Evolutionary conservation across 2,329 filamentous ascomycete species (phyloP), one percentile per base, ranked within the genome.

Genomic region (Thelonectria rubi): DNA sequence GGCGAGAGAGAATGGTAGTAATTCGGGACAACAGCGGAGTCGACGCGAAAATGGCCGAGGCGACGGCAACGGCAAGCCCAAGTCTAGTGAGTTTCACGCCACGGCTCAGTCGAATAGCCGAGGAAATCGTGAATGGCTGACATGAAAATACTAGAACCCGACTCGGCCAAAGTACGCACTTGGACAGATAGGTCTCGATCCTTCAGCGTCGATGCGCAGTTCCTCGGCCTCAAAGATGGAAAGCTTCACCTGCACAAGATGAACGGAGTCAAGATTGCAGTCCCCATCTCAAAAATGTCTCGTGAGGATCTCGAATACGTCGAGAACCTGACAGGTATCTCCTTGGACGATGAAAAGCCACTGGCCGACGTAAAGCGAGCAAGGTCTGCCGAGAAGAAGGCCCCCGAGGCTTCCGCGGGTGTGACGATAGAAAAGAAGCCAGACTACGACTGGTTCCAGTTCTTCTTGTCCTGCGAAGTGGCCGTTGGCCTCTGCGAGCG

Each of bases 361-460:
- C 81, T 97, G 49, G 94, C 93, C 6, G 93, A 95, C 69, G 90
- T 97, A 51, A 91, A 88, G 75, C 86, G 84, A 61, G 79, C 82
- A 24, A 81, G 76, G 53, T 65, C 71, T 60, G 63, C 65, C 37
- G 71, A 76, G 17, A 75, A 73, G 56, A 69, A 63, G 60, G 49
- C 63, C 4, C 62, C 69, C 10, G 58, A 67, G 39, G 77, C 77
- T 42, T 10, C 45, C 15, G 81, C 85, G 9, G 90, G 90, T 12
- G 89, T 86, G n/a, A 84, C 84, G 2, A 80, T 93, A 32, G 84
- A 90, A 66, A 79, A 82, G 48, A 90, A 89, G 76, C 83, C 91
- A 1, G 90, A 95, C 49, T 97, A 98, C 75, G 95, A 99, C 76
- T 99, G 95, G 95, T 99, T 99, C 73, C 93, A 97, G 74, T 98